Base-by-base conservation (phyloP, 805 yeast species). In the Schwanniomyces yamadae region DNA sequence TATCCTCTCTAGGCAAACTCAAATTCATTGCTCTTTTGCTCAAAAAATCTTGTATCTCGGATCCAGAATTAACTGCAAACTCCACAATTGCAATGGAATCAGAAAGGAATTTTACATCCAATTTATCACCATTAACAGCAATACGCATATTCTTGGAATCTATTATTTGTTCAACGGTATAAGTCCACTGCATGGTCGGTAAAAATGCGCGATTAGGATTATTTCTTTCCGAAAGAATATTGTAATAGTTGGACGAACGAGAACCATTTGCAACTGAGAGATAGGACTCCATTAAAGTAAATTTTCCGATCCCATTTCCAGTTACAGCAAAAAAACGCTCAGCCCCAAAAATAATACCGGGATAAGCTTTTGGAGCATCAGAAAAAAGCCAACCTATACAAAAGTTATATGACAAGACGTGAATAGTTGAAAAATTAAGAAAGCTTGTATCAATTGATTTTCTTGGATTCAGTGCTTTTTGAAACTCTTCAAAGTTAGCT, bases 351-450 rank as follows among this genome's bases (percentile, higher is more conserved):
- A 84, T 80, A n/a, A 87, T 51, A 8, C 96, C 96, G 0, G 88
- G 88, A 35, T 64, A 69, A 20, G 59, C 63, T 15, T 69, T 70
- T 2, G 51, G 41, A 1, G 55, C 52, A 4, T 55, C 56, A n/a
- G 75, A 80, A 52, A 83, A 84, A 4, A 84, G 54, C 89, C 95
- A 87, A 0, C 96, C 95, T 22, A 84, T 40, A 42, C 95, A 84
- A 40, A 84, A 67, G 44, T 82, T 76, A 45, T 80, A 74, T 0
- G 87, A 75, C 5, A 80, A 54, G 16, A 83, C 66, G 31, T 77
- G 83, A 20, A 83, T 61, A 0, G 86, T 67, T 31, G 69, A 71
- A 42, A 70, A 64, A n/a, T 57, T 57, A 31, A 61, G 39, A 23
- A 31, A 7, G 14, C 12, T 6, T 3, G 12, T 16, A 14, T 26